Evolutionary conservation across 2,329 filamentous ascomycete genomes (phyloP), one percentile per base, ranked within the genome.

Genomic region (Trichoderma citrinoviride): DNA sequence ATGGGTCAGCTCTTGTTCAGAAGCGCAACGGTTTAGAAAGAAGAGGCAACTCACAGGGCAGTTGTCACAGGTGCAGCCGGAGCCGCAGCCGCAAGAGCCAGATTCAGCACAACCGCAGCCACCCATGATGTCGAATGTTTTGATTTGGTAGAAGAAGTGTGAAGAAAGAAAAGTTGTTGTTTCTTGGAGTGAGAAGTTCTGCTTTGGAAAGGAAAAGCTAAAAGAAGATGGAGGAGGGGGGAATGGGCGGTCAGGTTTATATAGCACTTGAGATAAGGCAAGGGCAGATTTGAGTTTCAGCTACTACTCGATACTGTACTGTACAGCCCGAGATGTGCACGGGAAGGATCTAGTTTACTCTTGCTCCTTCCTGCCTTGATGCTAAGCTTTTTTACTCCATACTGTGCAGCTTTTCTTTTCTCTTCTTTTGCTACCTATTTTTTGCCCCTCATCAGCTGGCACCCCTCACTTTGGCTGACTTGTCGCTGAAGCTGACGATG

Each of bases 51-150:
- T 71, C 76, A 81, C 79, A 69, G 78, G 78, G 77, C 79, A 81
- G 71, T 73, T 73, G 53, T 72, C 68, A 69, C 79, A 81, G 68
- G 77, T 75, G 78, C 79, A 81, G 73, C 68, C 47, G 33, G 73
- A 71, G 70, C 79, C 79, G 73, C 79, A 81, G 71, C 72, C 71
- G 72, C 79, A 81, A 61, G 75, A 71, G 69, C 78, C 79, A 67
- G 77, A 75, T 58, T 74, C 70, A 69, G 77, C 70, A 68, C 79
- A 80, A 71, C 78, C 78, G 69, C 77, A 81, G 71, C 74, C 77
- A 72, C 73, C 72, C 79, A 81, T 81, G 70, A 66, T 79, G 72
- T 73, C 66, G 50, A n/a, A 55, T n/a, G 14, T 23, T 58, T 25
- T 23, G 52, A 17, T 25, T 50, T 61, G 23, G 37, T 44, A 23